Conservation (phyloP, 2,329 filamentous ascomycete genomes). For the Fusarium sp. region DNA sequence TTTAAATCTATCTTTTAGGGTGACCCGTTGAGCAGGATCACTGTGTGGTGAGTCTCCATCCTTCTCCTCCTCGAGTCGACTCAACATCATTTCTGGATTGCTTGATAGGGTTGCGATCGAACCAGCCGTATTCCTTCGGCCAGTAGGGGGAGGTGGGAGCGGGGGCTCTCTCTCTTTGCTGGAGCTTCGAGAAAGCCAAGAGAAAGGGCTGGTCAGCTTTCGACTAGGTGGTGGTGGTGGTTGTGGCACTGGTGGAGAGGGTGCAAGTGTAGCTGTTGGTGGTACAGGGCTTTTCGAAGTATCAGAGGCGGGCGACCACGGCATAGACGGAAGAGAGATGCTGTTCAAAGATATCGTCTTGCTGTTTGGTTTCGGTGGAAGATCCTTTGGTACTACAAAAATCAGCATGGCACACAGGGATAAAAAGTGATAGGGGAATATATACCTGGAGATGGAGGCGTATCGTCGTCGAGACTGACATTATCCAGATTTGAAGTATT, state of each 20-base stretch:
- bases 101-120: constrained; percentile 83
- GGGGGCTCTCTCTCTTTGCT: constrained; percentile 66
- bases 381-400: constrained; percentile 48
- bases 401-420: constrained; percentile 35
- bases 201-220: constrained; percentile 89
- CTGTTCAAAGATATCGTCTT: constrained; percentile 75
- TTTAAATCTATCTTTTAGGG: constrained; percentile 83
- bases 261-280: constrained; percentile 50
- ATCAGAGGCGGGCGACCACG: constrained; percentile 73
- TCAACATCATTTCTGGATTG: constrained; percentile 83
- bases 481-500: constrained; percentile 65
- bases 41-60: constrained; percentile 62
- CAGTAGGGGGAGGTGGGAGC: constrained; percentile 67
- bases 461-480: constrained; percentile 73
- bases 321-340: constrained; percentile 78
- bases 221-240: constrained; percentile 61
- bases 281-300: constrained; percentile 60
- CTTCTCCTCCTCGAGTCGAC: constrained; percentile 79
- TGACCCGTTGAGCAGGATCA: constrained; percentile 66
- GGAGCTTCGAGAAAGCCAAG: constrained; percentile 81
- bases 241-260: constrained; percentile 50
- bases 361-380: constrained; percentile 56
- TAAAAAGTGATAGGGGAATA: background rate
- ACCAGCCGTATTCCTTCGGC: constrained; percentile 78
- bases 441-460: constrained; percentile 50